Evolutionary conservation across 2,329 filamentous ascomycete species (phyloP).

Genomic region (Apiospora malaysiana): DNA sequence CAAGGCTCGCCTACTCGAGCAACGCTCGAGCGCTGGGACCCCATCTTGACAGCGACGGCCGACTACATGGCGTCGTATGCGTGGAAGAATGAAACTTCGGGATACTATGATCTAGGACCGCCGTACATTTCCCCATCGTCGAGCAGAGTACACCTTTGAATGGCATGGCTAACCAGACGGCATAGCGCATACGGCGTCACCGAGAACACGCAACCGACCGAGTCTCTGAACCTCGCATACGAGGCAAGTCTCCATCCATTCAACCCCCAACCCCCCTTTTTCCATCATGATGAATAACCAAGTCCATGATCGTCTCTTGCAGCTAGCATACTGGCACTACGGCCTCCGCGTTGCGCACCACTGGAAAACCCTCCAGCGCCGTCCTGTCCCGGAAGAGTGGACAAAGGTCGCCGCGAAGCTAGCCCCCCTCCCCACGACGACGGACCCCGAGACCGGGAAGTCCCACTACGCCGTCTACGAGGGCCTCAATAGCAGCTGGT

Average conservation of each 20-base stretch:
- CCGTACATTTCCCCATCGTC: slow-evolving; percentile 36
- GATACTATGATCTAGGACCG: slow-evolving; percentile 50
- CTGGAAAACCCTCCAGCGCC: slow-evolving; percentile 49
- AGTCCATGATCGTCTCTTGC: not conserved
- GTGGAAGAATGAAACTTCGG: slow-evolving; percentile 39
- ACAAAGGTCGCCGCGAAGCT: slow-evolving; percentile 48
- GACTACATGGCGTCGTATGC: slow-evolving; percentile 42
- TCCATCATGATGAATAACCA: not conserved
- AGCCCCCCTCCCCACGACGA: slow-evolving; percentile 50
- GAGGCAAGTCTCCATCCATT: too few species aligned
- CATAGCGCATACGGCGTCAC: slow-evolving; percentile 52
- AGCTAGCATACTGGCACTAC: slow-evolving; percentile 55
- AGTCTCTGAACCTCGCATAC: slow-evolving; percentile 54
- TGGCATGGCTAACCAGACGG: not conserved
- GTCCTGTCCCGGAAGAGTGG: slow-evolving; percentile 47
- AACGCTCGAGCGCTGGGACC: slow-evolving; percentile 36
- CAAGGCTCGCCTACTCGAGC: slow-evolving; percentile 33
- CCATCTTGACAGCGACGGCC: slow-evolving; percentile 35
- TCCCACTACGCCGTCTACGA: slow-evolving; percentile 50
- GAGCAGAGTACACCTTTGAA: too few species aligned
- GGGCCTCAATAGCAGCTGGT: slow-evolving; percentile 52
- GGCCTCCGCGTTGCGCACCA: slow-evolving; percentile 50
- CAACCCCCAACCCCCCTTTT: too few species aligned
- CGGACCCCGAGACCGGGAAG: slow-evolving; percentile 31
- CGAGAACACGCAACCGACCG: slow-evolving; percentile 55